These are phyloP conservation scores for Trypanosomatidae sp. DNA, from an alignment of 208 protist species.

Conservation along the genomic window DNA sequence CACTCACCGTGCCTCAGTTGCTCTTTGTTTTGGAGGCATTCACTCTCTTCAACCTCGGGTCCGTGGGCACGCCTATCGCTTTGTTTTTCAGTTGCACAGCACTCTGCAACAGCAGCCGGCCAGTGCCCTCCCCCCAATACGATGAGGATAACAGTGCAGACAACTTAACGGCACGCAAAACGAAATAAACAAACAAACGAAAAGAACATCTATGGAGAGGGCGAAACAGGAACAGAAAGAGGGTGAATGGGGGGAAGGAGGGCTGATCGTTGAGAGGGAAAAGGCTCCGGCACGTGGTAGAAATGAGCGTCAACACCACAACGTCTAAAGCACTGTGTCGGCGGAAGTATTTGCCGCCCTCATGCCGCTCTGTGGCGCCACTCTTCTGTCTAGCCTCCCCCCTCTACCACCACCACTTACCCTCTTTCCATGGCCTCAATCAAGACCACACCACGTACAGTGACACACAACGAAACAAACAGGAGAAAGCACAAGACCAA, in stretches of 20 bases:
- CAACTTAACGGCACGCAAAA: constrained; percentile 7
- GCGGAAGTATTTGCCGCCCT: neutral
- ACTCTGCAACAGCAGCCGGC: neutral
- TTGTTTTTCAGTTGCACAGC: neutral
- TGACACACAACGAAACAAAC: constrained; percentile 1
- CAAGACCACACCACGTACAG: neutral
- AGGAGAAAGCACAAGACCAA: neutral
- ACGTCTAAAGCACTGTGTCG: neutral
- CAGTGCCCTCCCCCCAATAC: neutral
- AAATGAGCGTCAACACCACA: neutral
- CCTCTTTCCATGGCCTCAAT: neutral
- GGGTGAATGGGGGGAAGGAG: neutral
- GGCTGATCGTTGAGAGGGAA: neutral
- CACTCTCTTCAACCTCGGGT: neutral
- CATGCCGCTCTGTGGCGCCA: neutral
- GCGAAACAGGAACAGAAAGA: neutral
- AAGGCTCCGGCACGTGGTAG: neutral
- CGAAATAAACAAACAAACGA: neutral
- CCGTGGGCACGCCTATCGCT: neutral
- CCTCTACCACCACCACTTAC: neutral
- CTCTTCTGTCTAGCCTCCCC: neutral
- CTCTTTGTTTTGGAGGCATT: no score
- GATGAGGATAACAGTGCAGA: constrained; percentile 10
- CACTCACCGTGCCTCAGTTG: neutral
- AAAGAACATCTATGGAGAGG: constrained; percentile 2